A percentile compares a stretch with the other conserved stretches of the same genome.
These are phyloP conservation scores for Taphrina confusa DNA, from an alignment of 1,139 yeast species.

Conservation along the genomic window DNA sequence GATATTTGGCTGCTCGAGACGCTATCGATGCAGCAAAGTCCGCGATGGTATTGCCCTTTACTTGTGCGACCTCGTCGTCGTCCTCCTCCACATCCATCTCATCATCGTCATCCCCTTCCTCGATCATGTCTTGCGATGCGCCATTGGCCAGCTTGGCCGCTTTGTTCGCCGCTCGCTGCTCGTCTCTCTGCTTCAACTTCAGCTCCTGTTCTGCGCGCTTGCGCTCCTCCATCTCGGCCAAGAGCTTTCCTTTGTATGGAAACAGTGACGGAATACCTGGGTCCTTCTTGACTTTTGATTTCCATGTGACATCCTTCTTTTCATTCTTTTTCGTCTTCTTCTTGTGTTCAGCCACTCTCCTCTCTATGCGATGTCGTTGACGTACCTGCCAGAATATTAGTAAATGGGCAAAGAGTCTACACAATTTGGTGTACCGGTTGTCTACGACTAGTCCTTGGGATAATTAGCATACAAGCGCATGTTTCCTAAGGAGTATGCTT, in stretches of 20 bases:
- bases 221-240: slow-evolving; percentile 75
- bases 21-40: slow-evolving; percentile 85
- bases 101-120: slow-evolving; percentile 36
- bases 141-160: slow-evolving; percentile 45
- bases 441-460: slow-evolving; percentile 15
- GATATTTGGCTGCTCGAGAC: slow-evolving; percentile 64
- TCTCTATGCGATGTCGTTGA: slow-evolving; percentile 92
- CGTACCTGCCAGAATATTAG: slow-evolving; percentile 54
- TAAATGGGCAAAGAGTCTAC: neutral
- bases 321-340: slow-evolving; percentile 79
- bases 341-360: slow-evolving; percentile 89
- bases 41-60: slow-evolving; percentile 46
- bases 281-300: slow-evolving; percentile 75
- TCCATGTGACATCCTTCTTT: slow-evolving; percentile 93
- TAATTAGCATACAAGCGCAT: neutral
- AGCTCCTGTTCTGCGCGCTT: slow-evolving; percentile 65
- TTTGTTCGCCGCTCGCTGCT: slow-evolving; percentile 50
- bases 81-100: slow-evolving; percentile 42
- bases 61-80: slow-evolving; percentile 52
- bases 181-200: slow-evolving; percentile 54
- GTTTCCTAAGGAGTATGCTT: neutral
- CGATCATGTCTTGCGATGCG: slow-evolving; percentile 44
- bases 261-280: slow-evolving; percentile 88
- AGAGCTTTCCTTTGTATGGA: slow-evolving; percentile 85
- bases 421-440: neutral